Base-by-base conservation (phyloP, 139 green algal species). In the Limnomonas spitsbergensis region DNA sequence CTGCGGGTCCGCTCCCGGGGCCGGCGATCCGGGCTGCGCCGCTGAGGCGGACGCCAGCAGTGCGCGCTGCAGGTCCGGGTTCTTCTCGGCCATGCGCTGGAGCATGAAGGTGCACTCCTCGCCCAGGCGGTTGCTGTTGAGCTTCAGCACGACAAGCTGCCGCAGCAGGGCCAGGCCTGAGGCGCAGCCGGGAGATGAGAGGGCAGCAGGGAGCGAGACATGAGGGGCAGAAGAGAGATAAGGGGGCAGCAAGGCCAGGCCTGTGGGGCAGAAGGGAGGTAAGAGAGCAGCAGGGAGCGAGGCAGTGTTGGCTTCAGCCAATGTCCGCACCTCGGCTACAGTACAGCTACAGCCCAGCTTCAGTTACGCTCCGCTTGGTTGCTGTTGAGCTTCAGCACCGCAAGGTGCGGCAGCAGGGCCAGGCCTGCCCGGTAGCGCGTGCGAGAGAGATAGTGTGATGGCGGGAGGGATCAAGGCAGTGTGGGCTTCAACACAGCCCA, bases 91-190 rank as follows among this genome's bases (percentile, higher is more conserved):
- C 74, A 88, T 76, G 52, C 76, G 78, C 1, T 27, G 37, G 1
- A 76, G n/a, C 26, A 67, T 67, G 76, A 88, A 87, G 61, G 29
- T 78, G 69, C 73, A 83, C 40, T 83, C 84, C 47, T 88, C 84
- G 14, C 77, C 88, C 38, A 90, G 61, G 31, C 83, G 79, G 78
- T 93, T 94, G 82, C 56, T 77, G 81, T 80, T 84, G 3, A 88
- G 66, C n/a, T 72, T 84, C 27, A 90, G 77, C 24, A 87, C 83
- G 1, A 72, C 32, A 76, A 90, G 68, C 6, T 78, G 14, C 0
- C 40, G 32, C 9, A 90, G 79, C 32, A 87, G 73, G 0, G 81
- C 76, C 31, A 90, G 82, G 3, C 77, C 81, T 69, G 26, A 27
- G 20, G 20, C n/a, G n/a, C n/a, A n/a, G n/a, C n/a, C n/a, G n/a